These are phyloP conservation scores for Conticribra guillardii DNA, from an alignment of 108 stramenopile genomes.

Conservation along the genomic window DNA sequence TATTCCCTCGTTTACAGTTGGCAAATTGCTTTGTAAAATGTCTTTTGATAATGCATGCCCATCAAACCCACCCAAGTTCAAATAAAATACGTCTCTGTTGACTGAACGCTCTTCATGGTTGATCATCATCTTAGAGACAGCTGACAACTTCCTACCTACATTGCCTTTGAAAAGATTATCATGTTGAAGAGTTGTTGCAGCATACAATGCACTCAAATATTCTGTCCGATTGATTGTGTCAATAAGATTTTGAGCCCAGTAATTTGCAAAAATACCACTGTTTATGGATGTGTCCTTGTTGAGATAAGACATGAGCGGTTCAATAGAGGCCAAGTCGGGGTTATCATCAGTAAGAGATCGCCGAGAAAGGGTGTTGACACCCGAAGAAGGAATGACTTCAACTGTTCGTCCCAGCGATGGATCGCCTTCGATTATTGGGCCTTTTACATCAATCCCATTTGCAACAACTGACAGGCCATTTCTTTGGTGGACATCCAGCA, in stretches of 20 bases:
- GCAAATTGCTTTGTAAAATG: conserved; percentile 28
- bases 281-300: conserved; percentile 25
- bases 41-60: conserved; percentile 50
- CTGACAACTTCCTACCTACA: conserved; percentile 26
- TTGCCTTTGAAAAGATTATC: conserved; percentile 3
- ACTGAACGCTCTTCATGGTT: conserved; percentile 28
- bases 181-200: conserved; percentile 2
- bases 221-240: conserved; percentile 37
- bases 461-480: conserved; percentile 34
- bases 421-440: conserved; percentile 38
- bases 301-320: conserved; percentile 14
- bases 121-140: conserved; percentile 52
- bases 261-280: conserved; percentile 43
- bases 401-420: conserved; percentile 30
- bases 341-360: conserved; percentile 2
- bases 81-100: conserved; percentile 72
- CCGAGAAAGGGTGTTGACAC: conserved; percentile 17
- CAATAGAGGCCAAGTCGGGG: background rate
- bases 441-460: conserved; percentile 37
- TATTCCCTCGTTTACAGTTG: conserved; percentile 29
- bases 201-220: background rate
- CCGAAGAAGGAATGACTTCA: conserved; percentile 35
- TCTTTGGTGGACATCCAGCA: conserved; percentile 44
- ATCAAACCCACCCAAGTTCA: conserved; percentile 66
- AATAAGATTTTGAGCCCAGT: conserved; percentile 48